Base-by-base conservation (phyloP, 164 flowering plant genomes). In the Aristolochia fimbriata region DNA sequence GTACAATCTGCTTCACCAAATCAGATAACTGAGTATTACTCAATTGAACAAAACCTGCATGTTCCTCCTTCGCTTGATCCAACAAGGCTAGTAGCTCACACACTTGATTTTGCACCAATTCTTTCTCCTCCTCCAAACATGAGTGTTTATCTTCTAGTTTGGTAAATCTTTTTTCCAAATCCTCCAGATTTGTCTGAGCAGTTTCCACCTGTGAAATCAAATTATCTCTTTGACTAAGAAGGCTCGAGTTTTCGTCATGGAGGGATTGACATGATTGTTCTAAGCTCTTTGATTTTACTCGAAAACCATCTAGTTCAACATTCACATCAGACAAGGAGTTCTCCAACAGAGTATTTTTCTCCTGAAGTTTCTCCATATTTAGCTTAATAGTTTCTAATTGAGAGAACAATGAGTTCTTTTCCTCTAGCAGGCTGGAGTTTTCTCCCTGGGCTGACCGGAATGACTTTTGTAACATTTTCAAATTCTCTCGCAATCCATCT, bases 201-300 rank as follows among this genome's bases (percentile, higher is more conserved):
- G 54, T 70, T 62, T 80, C 78, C 61, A 89, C 64, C 73, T 78
- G 82, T 62, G 70, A 62, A 25, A 71, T 72, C 58, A 92, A 70
- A 53, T 47, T 45, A 11, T 71, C 62, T 66, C 77, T 87, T 73
- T 89, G 91, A 59, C 47, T 57, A 16, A 76, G 67, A 71, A 87
- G 85, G 65, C 20, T 67, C 51, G 79, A 76, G 51, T 76, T 85
- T 66, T 85, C 96, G 71, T 67, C 65, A 49, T 68, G 72, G 47
- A 87, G 84, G 68, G 82, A 66, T 68, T 71, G 79, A 68, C 80
- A 84, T 51, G 78, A 75, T 61, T 86, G 90, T 66, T 87, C 93
- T 50, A 87, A 74, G 64, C 78, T 73, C 75, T 79, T 84, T 41
- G 85, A 81, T 62, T 76, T 81, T 33, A 48, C 70, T 62, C 83